These are phyloP conservation scores for Eutypa lata DNA, from an alignment of 2,329 filamentous ascomycete species.

Conservation along the genomic window DNA sequence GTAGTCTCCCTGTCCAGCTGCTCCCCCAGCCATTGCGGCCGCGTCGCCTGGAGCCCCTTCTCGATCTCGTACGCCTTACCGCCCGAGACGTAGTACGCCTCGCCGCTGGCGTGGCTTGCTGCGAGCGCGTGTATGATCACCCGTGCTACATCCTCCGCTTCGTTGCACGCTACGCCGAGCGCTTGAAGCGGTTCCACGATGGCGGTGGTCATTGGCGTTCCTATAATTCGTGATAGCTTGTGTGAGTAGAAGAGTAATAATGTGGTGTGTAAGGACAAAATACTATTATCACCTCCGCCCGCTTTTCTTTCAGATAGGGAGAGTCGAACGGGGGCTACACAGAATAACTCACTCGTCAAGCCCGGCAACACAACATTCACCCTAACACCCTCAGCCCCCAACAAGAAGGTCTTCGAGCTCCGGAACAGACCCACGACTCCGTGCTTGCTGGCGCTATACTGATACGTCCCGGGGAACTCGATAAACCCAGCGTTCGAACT, in stretches of 20 bases:
- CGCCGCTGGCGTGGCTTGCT: neutral
- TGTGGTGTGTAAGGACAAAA: no score
- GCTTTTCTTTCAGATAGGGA: no score
- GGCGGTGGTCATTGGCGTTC: neutral
- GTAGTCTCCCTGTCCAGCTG: neutral
- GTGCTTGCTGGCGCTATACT: constrained; percentile 3
- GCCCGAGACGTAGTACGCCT: constrained; percentile 2
- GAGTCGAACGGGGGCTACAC: no score
- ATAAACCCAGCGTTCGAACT: neutral
- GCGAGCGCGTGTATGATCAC: neutral
- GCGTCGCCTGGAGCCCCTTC: neutral
- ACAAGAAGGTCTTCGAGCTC: neutral
- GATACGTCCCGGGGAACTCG: neutral
- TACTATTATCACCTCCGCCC: no score
- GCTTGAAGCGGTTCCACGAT: neutral
- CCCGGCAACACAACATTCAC: constrained; percentile 2
- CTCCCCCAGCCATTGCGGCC: neutral
- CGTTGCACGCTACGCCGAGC: neutral
- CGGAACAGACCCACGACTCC: constrained; percentile 3
- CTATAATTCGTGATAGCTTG: neutral
- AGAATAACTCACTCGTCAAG: no score
- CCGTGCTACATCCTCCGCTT: constrained; percentile 1
- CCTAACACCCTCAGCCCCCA: constrained; percentile 1
- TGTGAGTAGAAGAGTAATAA: neutral
- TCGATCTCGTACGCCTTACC: constrained; percentile 3